Evolutionary conservation across 495 filamentous ascomycete genomes (phyloP).

Genomic region (Hypoxylon intermedium): DNA sequence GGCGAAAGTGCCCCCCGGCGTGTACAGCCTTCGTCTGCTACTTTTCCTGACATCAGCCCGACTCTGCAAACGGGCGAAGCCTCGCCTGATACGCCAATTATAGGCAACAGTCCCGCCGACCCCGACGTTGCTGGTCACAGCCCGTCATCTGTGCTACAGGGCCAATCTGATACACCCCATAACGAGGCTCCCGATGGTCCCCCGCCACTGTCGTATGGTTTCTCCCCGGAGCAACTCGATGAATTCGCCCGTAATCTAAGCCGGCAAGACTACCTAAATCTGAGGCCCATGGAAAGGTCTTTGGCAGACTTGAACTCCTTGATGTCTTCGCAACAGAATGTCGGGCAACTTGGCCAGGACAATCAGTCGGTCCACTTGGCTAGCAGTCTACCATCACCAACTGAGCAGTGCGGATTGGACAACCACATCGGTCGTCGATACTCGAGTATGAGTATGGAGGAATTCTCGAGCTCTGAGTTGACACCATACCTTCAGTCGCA

Average conservation of each 20-base stretch:
- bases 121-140: slow-evolving; percentile 7
- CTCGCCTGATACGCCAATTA: slow-evolving; percentile 34
- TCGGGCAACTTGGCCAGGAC: neutral
- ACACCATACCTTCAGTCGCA: slow-evolving; percentile 24
- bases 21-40: slow-evolving; percentile 47
- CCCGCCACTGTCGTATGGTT: slow-evolving; percentile 17
- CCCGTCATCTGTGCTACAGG: slow-evolving; percentile 9
- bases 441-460: slow-evolving; percentile 12
- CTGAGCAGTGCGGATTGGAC: slow-evolving; percentile 5
- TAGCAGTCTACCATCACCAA: slow-evolving; percentile 16
- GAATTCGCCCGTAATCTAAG: neutral
- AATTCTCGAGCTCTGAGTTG: slow-evolving; percentile 10
- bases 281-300: neutral
- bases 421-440: slow-evolving; percentile 15
- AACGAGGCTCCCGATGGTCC: neutral
- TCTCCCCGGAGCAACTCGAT: neutral
- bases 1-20: slow-evolving; percentile 43
- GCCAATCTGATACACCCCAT: slow-evolving; percentile 3
- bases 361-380: neutral
- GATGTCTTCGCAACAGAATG: neutral
- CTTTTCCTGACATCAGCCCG: slow-evolving; percentile 40
- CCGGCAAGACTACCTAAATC: slow-evolving; percentile 14
- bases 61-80: slow-evolving; percentile 17
- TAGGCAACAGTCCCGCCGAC: slow-evolving; percentile 17
- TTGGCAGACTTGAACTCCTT: neutral